phyloP scores from a whole-genome alignment of 805 yeast genomes.

The Candida manassasensis region DNA sequence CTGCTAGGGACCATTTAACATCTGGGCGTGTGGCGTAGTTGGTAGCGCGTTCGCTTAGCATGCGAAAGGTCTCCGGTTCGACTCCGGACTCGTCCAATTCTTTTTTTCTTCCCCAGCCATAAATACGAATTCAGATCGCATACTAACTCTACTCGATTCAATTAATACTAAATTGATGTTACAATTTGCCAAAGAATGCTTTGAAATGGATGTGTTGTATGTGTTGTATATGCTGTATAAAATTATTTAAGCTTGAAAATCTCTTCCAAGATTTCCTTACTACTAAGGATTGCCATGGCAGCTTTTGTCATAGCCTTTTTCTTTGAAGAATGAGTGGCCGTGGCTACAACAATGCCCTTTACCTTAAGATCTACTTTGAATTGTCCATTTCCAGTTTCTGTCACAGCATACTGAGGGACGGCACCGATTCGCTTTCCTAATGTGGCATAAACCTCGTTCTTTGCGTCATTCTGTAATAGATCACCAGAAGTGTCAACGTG shows the following conservation, averaged over 20 bases:
- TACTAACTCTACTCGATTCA: too few relatives aligned
- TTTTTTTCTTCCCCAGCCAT: constrained; percentile 1
- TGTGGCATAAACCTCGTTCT: constrained; percentile 36
- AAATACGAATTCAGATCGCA: too few relatives aligned
- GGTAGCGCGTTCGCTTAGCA: constrained; percentile 49
- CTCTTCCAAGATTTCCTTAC: constrained; percentile 9
- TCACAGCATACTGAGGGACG: constrained; percentile 30
- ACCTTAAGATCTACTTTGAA: constrained; percentile 27
- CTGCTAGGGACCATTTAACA: constrained; percentile 63
- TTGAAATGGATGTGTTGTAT: background rate
- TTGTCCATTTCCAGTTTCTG: constrained; percentile 17
- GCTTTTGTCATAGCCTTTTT: constrained; percentile 39
- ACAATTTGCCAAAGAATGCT: background rate
- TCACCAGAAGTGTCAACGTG: constrained; percentile 18
- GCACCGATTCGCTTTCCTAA: constrained; percentile 31
- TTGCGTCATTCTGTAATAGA: constrained; percentile 30
- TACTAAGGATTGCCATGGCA: constrained; percentile 32
- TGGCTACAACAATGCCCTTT: constrained; percentile 24
- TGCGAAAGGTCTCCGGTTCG: constrained; percentile 48
- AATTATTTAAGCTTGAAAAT: constrained; percentile 6
- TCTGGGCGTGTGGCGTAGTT: constrained; percentile 46
- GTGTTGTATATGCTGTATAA: background rate
- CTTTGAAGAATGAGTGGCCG: constrained; percentile 32
- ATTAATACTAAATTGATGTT: too few relatives aligned
- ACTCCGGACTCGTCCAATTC: constrained; percentile 37